Evolutionary conservation across 176 grass and related monocot species (phyloP).

Genomic region (Carex littledalei): DNA sequence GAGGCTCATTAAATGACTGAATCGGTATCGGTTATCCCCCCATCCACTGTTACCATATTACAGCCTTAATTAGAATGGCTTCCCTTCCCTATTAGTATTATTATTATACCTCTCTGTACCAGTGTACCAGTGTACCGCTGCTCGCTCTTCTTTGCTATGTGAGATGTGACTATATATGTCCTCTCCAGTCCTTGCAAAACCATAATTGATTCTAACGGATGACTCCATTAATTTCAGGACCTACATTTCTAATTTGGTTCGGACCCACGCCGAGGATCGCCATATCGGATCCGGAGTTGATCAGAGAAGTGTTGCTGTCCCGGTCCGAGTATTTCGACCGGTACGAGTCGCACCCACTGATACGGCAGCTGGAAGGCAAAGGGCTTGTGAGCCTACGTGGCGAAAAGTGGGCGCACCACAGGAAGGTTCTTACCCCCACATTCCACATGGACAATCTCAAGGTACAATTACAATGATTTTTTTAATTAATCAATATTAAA

Average conservation of each 20-base stretch:
- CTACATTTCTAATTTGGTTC: constrained; percentile 92
- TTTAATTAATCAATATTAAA: not conserved
- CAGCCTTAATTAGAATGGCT: not conserved
- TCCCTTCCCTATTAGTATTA: not conserved
- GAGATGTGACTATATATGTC: not conserved
- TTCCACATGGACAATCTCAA: constrained; percentile 98
- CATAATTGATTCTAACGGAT: constrained; percentile 9
- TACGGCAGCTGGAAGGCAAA: constrained; percentile 94
- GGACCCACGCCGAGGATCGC: constrained; percentile 81
- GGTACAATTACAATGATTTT: constrained; percentile 20
- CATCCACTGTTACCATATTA: not conserved
- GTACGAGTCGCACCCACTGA: constrained; percentile 90
- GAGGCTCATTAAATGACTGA: constrained; percentile 15
- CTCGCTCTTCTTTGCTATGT: not conserved
- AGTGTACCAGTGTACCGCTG: not conserved
- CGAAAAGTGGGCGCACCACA: constrained; percentile 84
- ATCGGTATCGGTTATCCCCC: constrained; percentile 9
- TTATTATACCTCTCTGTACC: constrained; percentile 10
- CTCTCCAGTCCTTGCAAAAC: not conserved
- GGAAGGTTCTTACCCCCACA: constrained; percentile 77
- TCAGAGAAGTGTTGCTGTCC: constrained; percentile 81
- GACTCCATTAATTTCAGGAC: constrained; percentile 35
- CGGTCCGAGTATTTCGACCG: constrained; percentile 84
- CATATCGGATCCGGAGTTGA: constrained; percentile 84
- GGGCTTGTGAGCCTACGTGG: constrained; percentile 89